Evolutionary conservation across 2,329 filamentous ascomycete species (phyloP), one percentile per base, ranked within the genome.

Genomic region (Arachnopeziza araneosa): DNA sequence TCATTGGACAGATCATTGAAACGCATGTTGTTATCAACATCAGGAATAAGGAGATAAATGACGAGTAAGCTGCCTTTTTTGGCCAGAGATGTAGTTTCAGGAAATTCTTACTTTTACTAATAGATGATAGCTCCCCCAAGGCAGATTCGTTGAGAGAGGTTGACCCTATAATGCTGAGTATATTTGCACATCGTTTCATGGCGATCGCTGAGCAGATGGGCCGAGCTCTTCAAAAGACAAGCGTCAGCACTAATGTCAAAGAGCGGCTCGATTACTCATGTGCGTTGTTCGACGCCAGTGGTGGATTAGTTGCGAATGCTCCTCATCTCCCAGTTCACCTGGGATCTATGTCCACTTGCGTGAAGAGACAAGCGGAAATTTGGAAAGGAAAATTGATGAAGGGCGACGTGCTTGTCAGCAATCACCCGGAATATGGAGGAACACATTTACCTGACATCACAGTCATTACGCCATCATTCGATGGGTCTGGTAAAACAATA

Each of bases 21-120:
- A 96, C 92, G 0, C 93, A 96, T 68, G 91, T 97, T 8, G 82
- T 97, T 7, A 93, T 97, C 70, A 91, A 96, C 65, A 83, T 95
- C 50, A 84, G 87, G 58, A 85, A 86, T 53, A 77, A 65, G 76
- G 82, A 71, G 63, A 71, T 57, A 63, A 79, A 70, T 75, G 82
- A 76, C 48, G 66, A 68, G 74, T 76, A 64, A 71, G 71, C 69
- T 26, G 24, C 14, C 50, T 52, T 24, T 52, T 52, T 3, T 22
- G 4, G 22, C n/a, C 4, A 52, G 3, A 3, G 5, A 52, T 22
- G 6, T 52, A 23, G 21, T 23, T 24, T 52, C 10, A 5, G 2
- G 50, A 22, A 8, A 21, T 17, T 52, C 10, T 52, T 52, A 22
- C n/a, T 3, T 2, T 24, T 22, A n/a, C 50, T 52, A 52, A 52